Evolutionary conservation across 1,284 basidiomycete species (phyloP).

Genomic region (Fomitopsis pinicola): DNA sequence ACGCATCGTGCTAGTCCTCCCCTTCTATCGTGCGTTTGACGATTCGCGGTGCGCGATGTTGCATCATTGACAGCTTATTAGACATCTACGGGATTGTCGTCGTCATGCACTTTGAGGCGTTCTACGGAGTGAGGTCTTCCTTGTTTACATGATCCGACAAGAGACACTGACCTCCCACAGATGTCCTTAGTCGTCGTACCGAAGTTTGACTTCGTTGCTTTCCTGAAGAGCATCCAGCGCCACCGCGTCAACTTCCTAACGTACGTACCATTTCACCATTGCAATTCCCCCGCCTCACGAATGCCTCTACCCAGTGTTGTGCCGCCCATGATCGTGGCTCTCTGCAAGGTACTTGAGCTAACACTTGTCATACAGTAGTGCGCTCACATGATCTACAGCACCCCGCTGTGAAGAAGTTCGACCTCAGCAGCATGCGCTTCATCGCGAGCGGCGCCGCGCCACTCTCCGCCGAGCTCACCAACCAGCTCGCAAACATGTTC

Average conservation of each 20-base stretch:
- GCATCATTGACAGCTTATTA: slow-evolving; percentile 19
- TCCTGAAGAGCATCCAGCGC: slow-evolving; percentile 65
- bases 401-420: slow-evolving; percentile 61
- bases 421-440: slow-evolving; percentile 56
- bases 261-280: slow-evolving; percentile 35
- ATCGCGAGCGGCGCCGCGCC: slow-evolving; percentile 74
- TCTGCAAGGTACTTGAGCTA: slow-evolving; percentile 48
- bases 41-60: not conserved
- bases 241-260: slow-evolving; percentile 64
- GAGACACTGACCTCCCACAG: slow-evolving; percentile 11
- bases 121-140: slow-evolving; percentile 37
- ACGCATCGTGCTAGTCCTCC: slow-evolving; percentile 18
- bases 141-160: not conserved
- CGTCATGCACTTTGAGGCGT: slow-evolving; percentile 44
- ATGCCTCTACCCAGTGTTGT: slow-evolving; percentile 45
- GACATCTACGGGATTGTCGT: slow-evolving; percentile 69
- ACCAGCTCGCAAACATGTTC: slow-evolving; percentile 49
- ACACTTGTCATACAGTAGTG: not conserved
- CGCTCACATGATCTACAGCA: slow-evolving; percentile 37
- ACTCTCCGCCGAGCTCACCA: slow-evolving; percentile 60
- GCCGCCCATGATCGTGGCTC: slow-evolving; percentile 58
- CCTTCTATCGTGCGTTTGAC: slow-evolving; percentile 27
- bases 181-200: slow-evolving; percentile 61
- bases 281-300: slow-evolving; percentile 14
- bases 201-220: slow-evolving; percentile 65